phyloP scores from a whole-genome alignment of 1,284 basidiomycete species.

The Chiua sp. region DNA sequence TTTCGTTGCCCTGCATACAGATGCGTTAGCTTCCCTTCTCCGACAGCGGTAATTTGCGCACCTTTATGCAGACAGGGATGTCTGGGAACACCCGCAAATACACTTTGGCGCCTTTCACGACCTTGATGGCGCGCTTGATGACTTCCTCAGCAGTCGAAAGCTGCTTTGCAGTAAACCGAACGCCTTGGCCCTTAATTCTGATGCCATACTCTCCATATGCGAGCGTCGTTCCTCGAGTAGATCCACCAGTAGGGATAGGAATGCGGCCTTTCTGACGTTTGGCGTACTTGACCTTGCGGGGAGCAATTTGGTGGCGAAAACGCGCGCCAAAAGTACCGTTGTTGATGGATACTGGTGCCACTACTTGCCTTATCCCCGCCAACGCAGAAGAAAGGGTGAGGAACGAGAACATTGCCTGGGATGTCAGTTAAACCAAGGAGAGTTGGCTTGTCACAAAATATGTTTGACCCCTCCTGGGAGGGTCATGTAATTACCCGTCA shows the following conservation, averaged over 20 bases:
- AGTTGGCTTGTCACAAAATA: background rate
- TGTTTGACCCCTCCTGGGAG: conserved; percentile 25
- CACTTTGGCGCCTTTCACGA: conserved; percentile 89
- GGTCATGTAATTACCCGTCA: too few relatives aligned
- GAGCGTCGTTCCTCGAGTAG: conserved; percentile 92
- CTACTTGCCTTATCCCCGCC: conserved; percentile 15
- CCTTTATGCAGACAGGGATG: conserved; percentile 97
- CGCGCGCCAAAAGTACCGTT: conserved; percentile 32
- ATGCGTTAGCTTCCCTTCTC: conserved; percentile 7
- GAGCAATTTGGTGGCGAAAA: conserved; percentile 69
- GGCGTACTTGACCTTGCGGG: conserved; percentile 80
- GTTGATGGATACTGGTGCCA: conserved; percentile 20
- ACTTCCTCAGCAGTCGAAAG: conserved; percentile 88
- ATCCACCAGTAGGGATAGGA: conserved; percentile 86
- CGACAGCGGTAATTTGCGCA: conserved; percentile 35
- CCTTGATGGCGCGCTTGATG: conserved; percentile 90
- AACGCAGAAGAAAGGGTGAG: conserved; percentile 19
- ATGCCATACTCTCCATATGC: conserved; percentile 94
- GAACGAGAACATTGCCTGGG: conserved; percentile 26
- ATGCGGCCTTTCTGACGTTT: conserved; percentile 91
- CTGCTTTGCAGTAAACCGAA: conserved; percentile 91
- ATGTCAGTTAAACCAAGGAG: too few relatives aligned
- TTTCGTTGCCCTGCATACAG: conserved; percentile 85
- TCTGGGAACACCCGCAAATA: conserved; percentile 95
- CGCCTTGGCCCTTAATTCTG: conserved; percentile 83